phyloP scores from a whole-genome alignment of 805 yeast species.

The Kuraishia hungarica region DNA sequence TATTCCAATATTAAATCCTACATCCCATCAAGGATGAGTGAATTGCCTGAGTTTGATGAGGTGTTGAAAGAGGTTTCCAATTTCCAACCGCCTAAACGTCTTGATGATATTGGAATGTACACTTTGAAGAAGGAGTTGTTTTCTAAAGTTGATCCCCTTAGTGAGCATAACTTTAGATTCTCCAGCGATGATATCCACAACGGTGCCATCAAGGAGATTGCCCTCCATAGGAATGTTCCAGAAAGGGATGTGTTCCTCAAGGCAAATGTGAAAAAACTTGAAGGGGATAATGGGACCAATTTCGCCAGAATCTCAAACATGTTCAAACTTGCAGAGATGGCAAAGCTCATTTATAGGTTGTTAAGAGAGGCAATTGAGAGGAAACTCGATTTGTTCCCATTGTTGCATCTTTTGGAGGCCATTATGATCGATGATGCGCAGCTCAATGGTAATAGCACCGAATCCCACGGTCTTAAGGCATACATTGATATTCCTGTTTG shows the following conservation, averaged over 20 bases:
- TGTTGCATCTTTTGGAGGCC: slow-evolving; percentile 67
- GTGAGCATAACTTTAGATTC: slow-evolving; percentile 33
- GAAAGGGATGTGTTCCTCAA: slow-evolving; percentile 35
- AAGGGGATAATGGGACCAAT: slow-evolving; percentile 16
- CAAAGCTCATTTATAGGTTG: slow-evolving; percentile 49
- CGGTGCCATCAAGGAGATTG: slow-evolving; percentile 33
- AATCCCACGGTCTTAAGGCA: slow-evolving; percentile 13
- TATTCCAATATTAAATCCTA: slow-evolving; percentile 38
- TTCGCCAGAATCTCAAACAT: slow-evolving; percentile 40
- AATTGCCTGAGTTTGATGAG: slow-evolving; percentile 33
- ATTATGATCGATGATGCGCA: slow-evolving; percentile 26
- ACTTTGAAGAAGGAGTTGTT: slow-evolving; percentile 39
- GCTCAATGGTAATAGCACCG: slow-evolving; percentile 25
- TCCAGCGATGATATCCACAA: slow-evolving; percentile 46
- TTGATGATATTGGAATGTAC: slow-evolving; percentile 62
- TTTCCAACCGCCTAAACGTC: slow-evolving; percentile 57
- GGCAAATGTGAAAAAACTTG: slow-evolving; percentile 32
- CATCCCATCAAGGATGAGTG: slow-evolving; percentile 25
- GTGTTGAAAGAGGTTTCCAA: slow-evolving; percentile 49
- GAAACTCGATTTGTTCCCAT: slow-evolving; percentile 44
- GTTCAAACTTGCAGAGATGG: slow-evolving; percentile 43
- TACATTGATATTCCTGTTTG: slow-evolving; percentile 50
- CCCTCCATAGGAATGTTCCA: slow-evolving; percentile 26
- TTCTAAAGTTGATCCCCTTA: slow-evolving; percentile 50
- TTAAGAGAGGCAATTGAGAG: slow-evolving; percentile 42